Conservation (phyloP, 345 rosid genomes). For the Aethionema arabicum region DNA sequence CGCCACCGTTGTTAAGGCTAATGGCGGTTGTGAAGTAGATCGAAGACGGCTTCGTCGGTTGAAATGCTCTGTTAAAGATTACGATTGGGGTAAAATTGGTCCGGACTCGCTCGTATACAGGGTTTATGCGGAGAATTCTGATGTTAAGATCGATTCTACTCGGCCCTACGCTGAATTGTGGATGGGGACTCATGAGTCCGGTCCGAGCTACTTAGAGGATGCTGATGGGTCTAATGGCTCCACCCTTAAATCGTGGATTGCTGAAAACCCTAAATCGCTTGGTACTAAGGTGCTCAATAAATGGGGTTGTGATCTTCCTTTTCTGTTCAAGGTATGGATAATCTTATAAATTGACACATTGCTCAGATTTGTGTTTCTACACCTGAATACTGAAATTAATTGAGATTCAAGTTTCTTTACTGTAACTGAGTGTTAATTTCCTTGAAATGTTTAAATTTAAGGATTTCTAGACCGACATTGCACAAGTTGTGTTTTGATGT, state of each 20-base stretch:
- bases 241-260: slow-evolving; percentile 71
- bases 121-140: slow-evolving; percentile 60
- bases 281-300: slow-evolving; percentile 68
- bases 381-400: slow-evolving; percentile 1
- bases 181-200: slow-evolving; percentile 84
- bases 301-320: slow-evolving; percentile 99
- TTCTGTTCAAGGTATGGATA: slow-evolving; percentile 76
- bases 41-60: slow-evolving; percentile 44
- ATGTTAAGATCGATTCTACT: slow-evolving; percentile 40
- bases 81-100: slow-evolving; percentile 84
- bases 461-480: not conserved
- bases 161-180: slow-evolving; percentile 74
- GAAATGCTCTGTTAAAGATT: slow-evolving; percentile 71
- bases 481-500: not conserved
- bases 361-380: not conserved
- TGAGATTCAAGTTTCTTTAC: not conserved
- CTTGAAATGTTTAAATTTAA: not conserved
- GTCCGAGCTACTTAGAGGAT: slow-evolving; percentile 64
- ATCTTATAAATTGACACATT: slow-evolving; percentile 16
- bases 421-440: not conserved
- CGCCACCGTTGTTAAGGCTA: slow-evolving; percentile 30
- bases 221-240: slow-evolving; percentile 43
- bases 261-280: slow-evolving; percentile 64
- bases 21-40: slow-evolving; percentile 35
- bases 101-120: slow-evolving; percentile 65